Base-by-base conservation (phyloP, 2,329 filamentous ascomycete species). In the Phaeosphaeria sp. region DNA sequence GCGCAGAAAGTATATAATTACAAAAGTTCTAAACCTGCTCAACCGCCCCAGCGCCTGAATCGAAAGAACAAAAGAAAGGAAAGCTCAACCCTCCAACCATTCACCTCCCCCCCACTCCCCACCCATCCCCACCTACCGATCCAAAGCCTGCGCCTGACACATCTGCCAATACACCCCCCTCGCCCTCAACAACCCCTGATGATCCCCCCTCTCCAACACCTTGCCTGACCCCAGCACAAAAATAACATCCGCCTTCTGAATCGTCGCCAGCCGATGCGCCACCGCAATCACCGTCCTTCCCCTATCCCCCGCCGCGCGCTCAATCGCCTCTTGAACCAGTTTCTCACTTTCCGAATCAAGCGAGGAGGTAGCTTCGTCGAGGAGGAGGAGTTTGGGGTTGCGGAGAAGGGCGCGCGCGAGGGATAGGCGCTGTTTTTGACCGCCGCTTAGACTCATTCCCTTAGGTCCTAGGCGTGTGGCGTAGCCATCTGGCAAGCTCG, bases 121-220 rank as follows among this genome's bases (percentile, higher is more conserved):
- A 40, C 6, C 36, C 6, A 6, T 40, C n/a, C n/a, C 20, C 7
- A 4, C 40, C 50, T 44, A 77, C 6, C 71, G 69, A 62, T 77
- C 74, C 51, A 78, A 60, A 54, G 76, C 75, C 53, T 78, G 76
- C 15, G 74, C 73, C 58, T 76, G 75, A 61, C 76, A 78, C 73
- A 77, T 77, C 52, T 74, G 72, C 63, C 69, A 76, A 57, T 76
- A 76, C 3, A 76, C 60, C 0, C 73, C 74, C 42, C 63, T 67
- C 60, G 57, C 71, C 56, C 61, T 71, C 66, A 66, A 55, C 53
- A 77, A 45, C 2, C 51, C 57, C 50, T 70, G 65, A 57, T 77
- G 75, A 53, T 69, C 68, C 0, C 75, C 75, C 42, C 64, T 53
- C 60, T 77, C 75, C 42, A 78, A 24, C 9, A 78, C 70, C 49